Evolutionary conservation across 2,329 filamentous ascomycete species (phyloP), one percentile per base, ranked within the genome.

Genomic region (Penicillium paneum): DNA sequence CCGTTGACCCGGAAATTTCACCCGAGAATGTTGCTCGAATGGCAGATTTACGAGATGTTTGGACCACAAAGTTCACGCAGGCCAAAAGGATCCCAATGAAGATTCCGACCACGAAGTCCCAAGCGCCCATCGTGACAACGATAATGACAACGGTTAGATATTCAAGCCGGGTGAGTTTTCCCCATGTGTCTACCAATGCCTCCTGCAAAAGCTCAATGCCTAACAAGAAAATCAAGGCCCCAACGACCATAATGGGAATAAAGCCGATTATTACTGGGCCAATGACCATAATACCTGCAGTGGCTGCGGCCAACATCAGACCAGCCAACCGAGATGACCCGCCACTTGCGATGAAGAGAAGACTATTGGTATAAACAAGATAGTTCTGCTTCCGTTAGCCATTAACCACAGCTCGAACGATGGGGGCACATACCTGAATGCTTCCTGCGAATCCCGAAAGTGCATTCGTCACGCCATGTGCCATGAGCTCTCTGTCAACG

Each of bases 181-280:
- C 91, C 70, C 90, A 89, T 0, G 94, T 95, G 54, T 90, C 84
- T 78, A 91, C 90, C 5, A 99, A 77, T 2, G 94, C 94, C 72
- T 99, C 94, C 54, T 90, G 78, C 56, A 97, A 81, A 31, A 99
- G 80, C 68, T 97, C 93, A 65, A 99, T 94, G 1, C 94, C 94
- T 13, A 99, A 84, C 57, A 96, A 84, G 70, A 96, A 99, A 61
- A 99, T 99, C 49, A 99, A 79, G 8, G 91, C 91, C 12, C 92
- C 94, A 3, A 99, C 94, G 72, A 99, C 92, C 86, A 96, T 96
- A 58, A 97, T 88, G 0, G 94, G 94, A 51, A 99, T 97, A 67
- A 86, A 97, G 1, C 93, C 93, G 65, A 99, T 94, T 56, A 96
- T 84, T 7, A 84, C 84, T 1, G 94, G 93, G 0, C 94, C 94